These are phyloP conservation scores for Aspergillus incahuasiensis DNA, from an alignment of 495 filamentous ascomycete species.

Conservation along the genomic window DNA sequence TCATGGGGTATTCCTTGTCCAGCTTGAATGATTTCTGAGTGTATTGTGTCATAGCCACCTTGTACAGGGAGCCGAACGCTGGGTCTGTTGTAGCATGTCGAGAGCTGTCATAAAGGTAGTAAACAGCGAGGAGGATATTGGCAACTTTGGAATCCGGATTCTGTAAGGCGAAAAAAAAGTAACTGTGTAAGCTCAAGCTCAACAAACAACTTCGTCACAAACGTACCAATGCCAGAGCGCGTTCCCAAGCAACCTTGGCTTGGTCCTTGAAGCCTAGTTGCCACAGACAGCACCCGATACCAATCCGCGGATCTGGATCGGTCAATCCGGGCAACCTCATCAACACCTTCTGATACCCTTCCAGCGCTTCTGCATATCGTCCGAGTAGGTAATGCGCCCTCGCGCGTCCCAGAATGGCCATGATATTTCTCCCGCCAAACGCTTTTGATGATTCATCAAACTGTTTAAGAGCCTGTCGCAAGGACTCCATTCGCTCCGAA, in stretches of 20 bases:
- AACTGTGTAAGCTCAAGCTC: neutral
- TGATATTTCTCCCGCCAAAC: constrained; percentile 79
- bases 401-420: constrained; percentile 83
- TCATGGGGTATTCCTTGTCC: constrained; percentile 89
- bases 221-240: constrained; percentile 67
- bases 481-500: constrained; percentile 69
- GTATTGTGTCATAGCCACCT: constrained; percentile 88
- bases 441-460: constrained; percentile 88
- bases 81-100: constrained; percentile 72
- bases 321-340: constrained; percentile 76
- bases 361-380: constrained; percentile 74
- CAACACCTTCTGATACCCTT: constrained; percentile 80
- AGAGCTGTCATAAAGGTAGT: constrained; percentile 77
- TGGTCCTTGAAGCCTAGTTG: constrained; percentile 90
- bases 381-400: constrained; percentile 78
- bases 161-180: constrained; percentile 23
- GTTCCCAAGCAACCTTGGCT: constrained; percentile 84
- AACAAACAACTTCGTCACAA: neutral
- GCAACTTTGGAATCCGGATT: constrained; percentile 88
- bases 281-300: constrained; percentile 94
- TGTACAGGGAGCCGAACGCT: constrained; percentile 75
- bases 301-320: constrained; percentile 94
- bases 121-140: constrained; percentile 82
- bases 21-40: constrained; percentile 91
- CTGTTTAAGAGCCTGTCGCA: constrained; percentile 78